Conservation (phyloP, 768 basidiomycete species). For the Pleurotus pulmonarius region DNA sequence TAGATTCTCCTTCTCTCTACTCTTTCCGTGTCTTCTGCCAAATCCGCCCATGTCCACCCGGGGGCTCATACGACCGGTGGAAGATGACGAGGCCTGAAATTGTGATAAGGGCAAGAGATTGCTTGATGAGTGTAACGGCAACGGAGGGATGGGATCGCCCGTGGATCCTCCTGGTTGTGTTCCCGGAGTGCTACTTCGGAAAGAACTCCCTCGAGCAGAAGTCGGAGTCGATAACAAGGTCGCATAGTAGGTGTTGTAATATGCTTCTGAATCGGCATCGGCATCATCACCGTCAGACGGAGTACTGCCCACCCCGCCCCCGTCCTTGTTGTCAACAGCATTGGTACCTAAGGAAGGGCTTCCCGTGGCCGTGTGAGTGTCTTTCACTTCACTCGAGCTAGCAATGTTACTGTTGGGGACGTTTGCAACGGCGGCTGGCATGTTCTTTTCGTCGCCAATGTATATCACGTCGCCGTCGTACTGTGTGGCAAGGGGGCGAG, state of each 20-base stretch:
- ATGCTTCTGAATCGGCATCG: slow-evolving; percentile 37
- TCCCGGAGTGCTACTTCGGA: not conserved
- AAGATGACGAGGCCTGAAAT: not conserved
- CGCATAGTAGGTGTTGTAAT: slow-evolving; percentile 50
- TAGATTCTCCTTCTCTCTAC: not conserved
- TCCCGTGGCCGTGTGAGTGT: not conserved
- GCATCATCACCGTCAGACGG: not conserved
- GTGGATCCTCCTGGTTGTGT: not conserved
- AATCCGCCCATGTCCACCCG: slow-evolving; percentile 1
- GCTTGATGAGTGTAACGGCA: slow-evolving; percentile 39
- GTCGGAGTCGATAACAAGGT: slow-evolving; percentile 23
- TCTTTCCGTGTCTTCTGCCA: not conserved
- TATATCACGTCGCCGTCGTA: not conserved
- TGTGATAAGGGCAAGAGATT: slow-evolving; percentile 28
- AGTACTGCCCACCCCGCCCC: not conserved
- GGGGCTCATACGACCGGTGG: not conserved
- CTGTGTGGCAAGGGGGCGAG: not conserved
- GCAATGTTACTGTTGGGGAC: not conserved
- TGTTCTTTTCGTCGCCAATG: not conserved
- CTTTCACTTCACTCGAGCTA: not conserved
- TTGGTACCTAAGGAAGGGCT: not conserved
- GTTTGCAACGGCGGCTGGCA: not conserved
- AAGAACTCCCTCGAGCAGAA: not conserved
- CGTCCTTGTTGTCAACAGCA: not conserved
- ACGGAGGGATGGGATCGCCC: slow-evolving; percentile 13